Conservation (phyloP, 192 early-diverging fungal species). For the Allomyces javanicus region DNA sequence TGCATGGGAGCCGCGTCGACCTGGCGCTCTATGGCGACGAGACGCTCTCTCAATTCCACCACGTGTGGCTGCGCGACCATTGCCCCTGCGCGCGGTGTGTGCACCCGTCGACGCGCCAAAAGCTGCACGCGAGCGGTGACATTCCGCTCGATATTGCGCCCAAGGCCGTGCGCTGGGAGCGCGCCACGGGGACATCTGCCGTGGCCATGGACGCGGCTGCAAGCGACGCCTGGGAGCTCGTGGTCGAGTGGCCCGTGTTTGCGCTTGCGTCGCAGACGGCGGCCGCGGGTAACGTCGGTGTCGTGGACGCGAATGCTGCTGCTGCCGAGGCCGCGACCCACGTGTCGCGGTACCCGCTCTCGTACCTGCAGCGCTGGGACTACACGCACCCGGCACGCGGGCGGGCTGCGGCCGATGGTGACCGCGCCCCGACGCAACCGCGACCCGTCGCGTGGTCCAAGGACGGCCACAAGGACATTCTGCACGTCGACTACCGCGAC, state of each 20-base stretch:
- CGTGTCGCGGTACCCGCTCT: neutral
- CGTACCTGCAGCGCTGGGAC: neutral
- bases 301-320: neutral
- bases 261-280: neutral
- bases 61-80: slow-evolving; percentile 31
- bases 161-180: neutral
- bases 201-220: neutral
- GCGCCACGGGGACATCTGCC: neutral
- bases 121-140: slow-evolving; percentile 27
- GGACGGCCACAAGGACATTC: neutral
- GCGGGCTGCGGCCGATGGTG: neutral
- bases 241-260: neutral
- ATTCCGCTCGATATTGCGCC: slow-evolving; percentile 4
- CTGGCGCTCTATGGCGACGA: neutral
- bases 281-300: neutral
- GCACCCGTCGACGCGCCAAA: slow-evolving; percentile 27
- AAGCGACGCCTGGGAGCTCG: neutral
- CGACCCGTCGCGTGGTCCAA: neutral
- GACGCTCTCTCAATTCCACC: slow-evolving; percentile 1
- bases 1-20: neutral
- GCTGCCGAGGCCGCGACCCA: neutral
- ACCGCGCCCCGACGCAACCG: neutral
- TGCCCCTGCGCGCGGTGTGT: slow-evolving; percentile 25
- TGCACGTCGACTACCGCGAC: neutral
- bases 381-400: neutral